A percentile compares a stretch with the other conserved stretches of the same genome.
phyloP scores from a whole-genome alignment of 2,329 filamentous ascomycete species.

The Neofusicoccum kwambonambiense region DNA sequence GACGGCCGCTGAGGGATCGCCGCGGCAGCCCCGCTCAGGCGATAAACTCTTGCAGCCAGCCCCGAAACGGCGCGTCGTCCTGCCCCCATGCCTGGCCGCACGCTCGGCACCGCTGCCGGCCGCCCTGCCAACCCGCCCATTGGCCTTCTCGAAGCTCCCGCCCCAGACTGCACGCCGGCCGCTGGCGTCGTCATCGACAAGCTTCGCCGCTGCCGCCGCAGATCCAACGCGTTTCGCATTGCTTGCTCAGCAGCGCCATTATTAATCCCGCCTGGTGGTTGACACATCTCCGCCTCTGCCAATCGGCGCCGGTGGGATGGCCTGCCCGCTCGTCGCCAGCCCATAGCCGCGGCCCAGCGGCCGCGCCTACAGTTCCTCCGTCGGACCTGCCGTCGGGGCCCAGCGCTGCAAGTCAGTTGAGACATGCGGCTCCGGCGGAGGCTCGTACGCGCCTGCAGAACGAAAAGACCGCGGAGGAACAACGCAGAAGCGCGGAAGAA shows the following conservation, averaged over 20 bases:
- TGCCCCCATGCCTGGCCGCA: background rate
- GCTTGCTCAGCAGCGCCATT: conserved; percentile 4
- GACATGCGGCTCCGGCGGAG: background rate
- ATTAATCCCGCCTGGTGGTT: background rate
- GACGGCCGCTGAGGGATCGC: background rate
- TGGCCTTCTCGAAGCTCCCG: background rate
- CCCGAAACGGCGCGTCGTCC: background rate
- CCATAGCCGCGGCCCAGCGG: background rate
- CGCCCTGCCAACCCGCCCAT: too few species aligned
- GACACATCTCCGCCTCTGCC: too few species aligned
- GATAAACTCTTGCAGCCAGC: background rate
- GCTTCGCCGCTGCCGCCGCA: background rate
- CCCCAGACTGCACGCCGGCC: background rate
- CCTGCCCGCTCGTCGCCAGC: too few species aligned
- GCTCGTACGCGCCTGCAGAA: background rate
- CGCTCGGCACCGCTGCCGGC: background rate
- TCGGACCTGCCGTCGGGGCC: background rate
- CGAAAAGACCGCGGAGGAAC: conserved; percentile 1
- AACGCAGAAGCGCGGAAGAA: background rate
- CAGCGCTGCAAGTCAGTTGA: background rate
- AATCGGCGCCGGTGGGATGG: too few species aligned
- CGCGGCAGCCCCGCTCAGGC: conserved; percentile 2
- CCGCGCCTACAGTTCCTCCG: background rate
- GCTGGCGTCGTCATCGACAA: background rate
- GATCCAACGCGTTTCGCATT: background rate